Evolutionary conservation across 2,329 filamentous ascomycete genomes (phyloP).

Genomic region (Polytolypa hystricis): DNA sequence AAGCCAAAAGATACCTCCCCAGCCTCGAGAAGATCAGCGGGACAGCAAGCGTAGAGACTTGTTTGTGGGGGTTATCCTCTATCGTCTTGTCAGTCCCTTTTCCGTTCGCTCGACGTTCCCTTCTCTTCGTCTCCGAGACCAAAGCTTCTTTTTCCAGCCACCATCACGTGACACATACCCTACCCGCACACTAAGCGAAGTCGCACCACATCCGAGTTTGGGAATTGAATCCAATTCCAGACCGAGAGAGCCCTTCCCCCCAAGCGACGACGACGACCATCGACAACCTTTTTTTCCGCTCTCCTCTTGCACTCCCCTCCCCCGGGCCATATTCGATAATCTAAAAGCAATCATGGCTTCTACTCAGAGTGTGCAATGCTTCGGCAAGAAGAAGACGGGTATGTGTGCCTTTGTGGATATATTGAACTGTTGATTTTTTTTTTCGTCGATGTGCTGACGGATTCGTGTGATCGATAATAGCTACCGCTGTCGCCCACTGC

Average conservation of each 20-base stretch:
- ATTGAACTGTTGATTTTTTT: conserved; percentile 7
- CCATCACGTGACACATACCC: conserved; percentile 21
- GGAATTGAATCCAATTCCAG: conserved; percentile 11
- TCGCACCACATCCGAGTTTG: conserved; percentile 24
- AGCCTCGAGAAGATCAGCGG: neutral
- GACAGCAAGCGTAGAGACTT: neutral
- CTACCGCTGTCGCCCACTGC: conserved; percentile 83
- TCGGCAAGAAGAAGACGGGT: conserved; percentile 93
- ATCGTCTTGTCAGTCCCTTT: neutral
- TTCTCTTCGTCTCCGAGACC: no score
- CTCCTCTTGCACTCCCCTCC: conserved; percentile 26
- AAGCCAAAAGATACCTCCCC: no score
- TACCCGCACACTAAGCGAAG: conserved; percentile 31
- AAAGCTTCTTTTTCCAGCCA: no score
- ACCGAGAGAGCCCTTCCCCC: conserved; percentile 15
- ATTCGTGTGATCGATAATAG: conserved; percentile 37
- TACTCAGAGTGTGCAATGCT: conserved; percentile 84
- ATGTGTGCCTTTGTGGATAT: conserved; percentile 16
- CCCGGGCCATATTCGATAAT: conserved; percentile 26
- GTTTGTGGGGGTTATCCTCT: neutral
- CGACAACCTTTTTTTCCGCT: conserved; percentile 6
- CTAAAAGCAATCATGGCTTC: conserved; percentile 54
- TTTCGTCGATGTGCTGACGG: conserved; percentile 20
- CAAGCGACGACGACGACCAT: conserved; percentile 26
- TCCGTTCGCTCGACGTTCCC: neutral